Percentiles rank a stretch among this genome's conserved stretches.
These are phyloP conservation scores for Carex littledalei DNA, from an alignment of 176 grass and related monocot genomes.

Conservation along the genomic window DNA sequence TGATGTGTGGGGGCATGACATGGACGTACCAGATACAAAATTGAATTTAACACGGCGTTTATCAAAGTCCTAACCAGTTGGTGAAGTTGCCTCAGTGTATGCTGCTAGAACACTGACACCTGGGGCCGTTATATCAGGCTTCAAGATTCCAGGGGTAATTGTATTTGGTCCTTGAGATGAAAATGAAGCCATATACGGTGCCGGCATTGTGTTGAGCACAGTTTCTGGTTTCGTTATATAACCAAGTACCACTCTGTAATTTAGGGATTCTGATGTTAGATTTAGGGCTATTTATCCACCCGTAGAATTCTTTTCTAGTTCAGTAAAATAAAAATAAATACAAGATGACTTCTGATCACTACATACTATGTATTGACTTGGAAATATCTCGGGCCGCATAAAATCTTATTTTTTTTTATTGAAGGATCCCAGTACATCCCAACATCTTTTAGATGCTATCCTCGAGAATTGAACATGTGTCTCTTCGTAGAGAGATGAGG, in stretches of 20 bases:
- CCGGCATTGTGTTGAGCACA: constrained; percentile 28
- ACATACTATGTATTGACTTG: too few species aligned
- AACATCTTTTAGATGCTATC: too few species aligned
- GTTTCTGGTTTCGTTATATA: constrained; percentile 45
- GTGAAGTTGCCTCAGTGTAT: constrained; percentile 26
- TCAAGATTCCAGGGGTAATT: constrained; percentile 36
- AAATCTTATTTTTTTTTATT: too few species aligned
- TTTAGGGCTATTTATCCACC: background rate
- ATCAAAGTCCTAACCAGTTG: constrained; percentile 21
- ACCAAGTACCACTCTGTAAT: constrained; percentile 2
- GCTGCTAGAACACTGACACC: constrained; percentile 49
- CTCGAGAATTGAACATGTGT: too few species aligned
- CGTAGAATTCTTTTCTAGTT: background rate
- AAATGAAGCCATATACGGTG: constrained; percentile 51
- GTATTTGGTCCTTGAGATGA: constrained; percentile 59
- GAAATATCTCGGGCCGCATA: background rate
- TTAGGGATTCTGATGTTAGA: background rate
- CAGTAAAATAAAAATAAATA: background rate
- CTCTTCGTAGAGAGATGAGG: background rate
- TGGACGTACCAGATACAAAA: constrained; percentile 48
- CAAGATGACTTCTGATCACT: too few species aligned
- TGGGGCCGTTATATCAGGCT: constrained; percentile 68
- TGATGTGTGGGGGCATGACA: constrained; percentile 70
- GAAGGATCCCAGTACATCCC: too few species aligned
- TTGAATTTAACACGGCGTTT: constrained; percentile 39